Base-by-base conservation (phyloP, 441 rosid genomes). In the Bruguiera hainesii region DNA sequence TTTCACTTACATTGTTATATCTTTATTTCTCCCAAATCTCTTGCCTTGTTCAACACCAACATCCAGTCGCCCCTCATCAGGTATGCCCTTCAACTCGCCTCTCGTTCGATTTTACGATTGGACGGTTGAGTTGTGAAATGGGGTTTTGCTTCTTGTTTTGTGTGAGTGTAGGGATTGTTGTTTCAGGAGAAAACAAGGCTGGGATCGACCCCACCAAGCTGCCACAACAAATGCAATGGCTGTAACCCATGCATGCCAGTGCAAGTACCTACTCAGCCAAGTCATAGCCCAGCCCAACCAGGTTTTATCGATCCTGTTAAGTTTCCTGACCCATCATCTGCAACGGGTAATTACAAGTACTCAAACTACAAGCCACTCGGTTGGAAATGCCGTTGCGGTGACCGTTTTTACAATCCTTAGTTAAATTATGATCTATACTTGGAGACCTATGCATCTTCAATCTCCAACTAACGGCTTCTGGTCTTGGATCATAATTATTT, bases 191-290 rank as follows among this genome's bases (percentile, higher is more conserved):
- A 89, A 81, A 81, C 89, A 5, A 82, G 97, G 74, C 65, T 93
- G 67, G 98, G 98, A 26, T 93, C 98, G 1, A 88, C 79, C 1
- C 97, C 96, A 30, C 98, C 98, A 18, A 88, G 98, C 65, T 90
- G 98, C 71, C 88, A 89, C 85, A 90, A 79, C 80, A 89, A 90
- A 71, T 93, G 98, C 80, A 93, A 86, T 56, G 74, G 78, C 10
- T 93, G 98, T 57, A 97, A 88, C 71, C 97, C 98, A 8, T 93
- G 98, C 86, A 82, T 77, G 88, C 92, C 97, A 10, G 86, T 84
- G 62, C 97, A 87, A 71, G 90, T 90, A 1, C 96, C 98, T 0
- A 76, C 86, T 2, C 53, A 75, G 16, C 95, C 89, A 3, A 70
- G 25, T 65, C 78, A 76, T 55, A 39, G 64, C 70, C 75, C 73